Evolutionary conservation across 306 rosid species (phyloP), one percentile per base, ranked within the genome.

Genomic region (Macrotyloma uniflorum): DNA sequence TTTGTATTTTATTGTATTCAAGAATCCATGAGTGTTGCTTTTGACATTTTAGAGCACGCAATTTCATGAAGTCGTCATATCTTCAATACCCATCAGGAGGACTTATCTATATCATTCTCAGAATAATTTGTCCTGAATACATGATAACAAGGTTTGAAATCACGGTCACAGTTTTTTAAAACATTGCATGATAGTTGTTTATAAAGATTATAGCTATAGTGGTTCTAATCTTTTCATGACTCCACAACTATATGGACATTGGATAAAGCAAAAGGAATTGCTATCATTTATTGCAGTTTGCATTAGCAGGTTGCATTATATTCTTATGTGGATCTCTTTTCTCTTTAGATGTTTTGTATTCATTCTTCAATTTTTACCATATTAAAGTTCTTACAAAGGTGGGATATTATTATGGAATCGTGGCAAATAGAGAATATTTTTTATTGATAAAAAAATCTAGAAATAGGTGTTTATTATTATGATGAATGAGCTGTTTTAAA

Each of bases 1-100:
- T 92, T 55, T 75, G 86, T 62, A 55, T 38, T 10, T 38, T 38
- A 2, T 54, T 76, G 83, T 55, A 43, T 49, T 49, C 63, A 72
- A 38, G 8, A 63, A 5, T 67, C 50, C 66, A 62, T 53, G 33
- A 67, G 6, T 70, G 42, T 55, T 78, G 74, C 62, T 14, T 11
- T 40, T 50, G 58, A 47, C 11, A 5, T 24, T 63, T 74, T 53
- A 72, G 15, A 24, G 33, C 68, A 46, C 59, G 64, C 45, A 81
- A 69, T 67, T 53, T 35, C 74, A 59, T 71, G 24, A 57, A 59
- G 63, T 15, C 61, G 63, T 15, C 61, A 55, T 49, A 55, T 32
- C 54, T 49, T 13, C 6, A 55, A 77, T 69, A 35, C 62, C 40
- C 40, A 24, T 70, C 46, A 10, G 80, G 79, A 62, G 13, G 72